phyloP scores from a whole-genome alignment of 805 yeast species.

The Candida maesae region DNA sequence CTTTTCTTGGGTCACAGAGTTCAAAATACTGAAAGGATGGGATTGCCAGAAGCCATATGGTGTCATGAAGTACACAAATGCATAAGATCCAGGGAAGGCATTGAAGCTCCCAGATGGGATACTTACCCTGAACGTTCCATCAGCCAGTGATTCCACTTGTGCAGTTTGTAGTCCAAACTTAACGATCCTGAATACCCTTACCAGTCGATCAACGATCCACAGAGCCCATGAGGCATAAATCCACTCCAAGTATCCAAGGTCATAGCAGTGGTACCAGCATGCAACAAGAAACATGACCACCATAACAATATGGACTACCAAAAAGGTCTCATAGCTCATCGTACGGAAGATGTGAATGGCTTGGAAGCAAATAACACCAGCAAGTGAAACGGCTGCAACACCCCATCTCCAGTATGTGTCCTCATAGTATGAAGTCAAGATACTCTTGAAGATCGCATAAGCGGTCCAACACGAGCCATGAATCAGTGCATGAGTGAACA shows the following conservation, averaged over 20 bases:
- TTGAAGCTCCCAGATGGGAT: constrained; percentile 45
- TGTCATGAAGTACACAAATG: constrained; percentile 53
- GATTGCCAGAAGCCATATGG: constrained; percentile 59
- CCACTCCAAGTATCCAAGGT: constrained; percentile 51
- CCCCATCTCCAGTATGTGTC: constrained; percentile 33
- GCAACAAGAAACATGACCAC: constrained; percentile 51
- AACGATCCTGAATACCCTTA: constrained; percentile 38
- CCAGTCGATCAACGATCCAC: constrained; percentile 39
- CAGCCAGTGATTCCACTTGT: constrained; percentile 25
- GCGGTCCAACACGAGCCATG: constrained; percentile 21
- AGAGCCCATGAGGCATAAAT: constrained; percentile 37
- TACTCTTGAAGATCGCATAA: constrained; percentile 9
- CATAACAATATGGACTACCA: constrained; percentile 52
- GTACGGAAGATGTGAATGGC: constrained; percentile 50
- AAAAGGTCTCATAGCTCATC: constrained; percentile 55
- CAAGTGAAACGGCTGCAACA: constrained; percentile 40
- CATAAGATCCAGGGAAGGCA: constrained; percentile 52
- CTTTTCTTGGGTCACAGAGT: constrained; percentile 35
- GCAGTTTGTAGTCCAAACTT: constrained; percentile 24
- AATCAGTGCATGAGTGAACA: constrained; percentile 25
- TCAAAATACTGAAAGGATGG: constrained; percentile 66
- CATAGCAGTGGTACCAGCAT: constrained; percentile 55
- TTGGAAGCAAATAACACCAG: constrained; percentile 43
- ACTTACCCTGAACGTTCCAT: constrained; percentile 44
- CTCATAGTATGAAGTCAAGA: constrained; percentile 6